Evolutionary conservation across 148 eudicot species (phyloP).

Genomic region (Heliamphora exappendiculata): DNA sequence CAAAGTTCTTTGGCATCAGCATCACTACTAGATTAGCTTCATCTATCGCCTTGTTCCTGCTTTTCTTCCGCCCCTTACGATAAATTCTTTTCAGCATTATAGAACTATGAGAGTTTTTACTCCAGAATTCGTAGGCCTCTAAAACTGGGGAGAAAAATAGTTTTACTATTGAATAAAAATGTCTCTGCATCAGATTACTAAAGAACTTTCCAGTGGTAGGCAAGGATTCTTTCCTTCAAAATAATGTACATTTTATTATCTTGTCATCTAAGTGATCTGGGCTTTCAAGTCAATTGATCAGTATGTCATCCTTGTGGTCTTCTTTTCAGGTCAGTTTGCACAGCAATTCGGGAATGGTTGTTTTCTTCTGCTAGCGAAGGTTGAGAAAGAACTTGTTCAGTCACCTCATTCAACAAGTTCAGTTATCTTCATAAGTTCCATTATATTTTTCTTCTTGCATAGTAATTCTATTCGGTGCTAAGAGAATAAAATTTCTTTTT

Average conservation of each 20-base stretch:
- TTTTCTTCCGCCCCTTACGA: neutral
- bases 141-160: neutral
- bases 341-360: slow-evolving; percentile 81
- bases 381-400: slow-evolving; percentile 69
- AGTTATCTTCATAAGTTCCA: neutral
- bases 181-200: neutral
- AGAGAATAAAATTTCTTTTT: slow-evolving; percentile 1
- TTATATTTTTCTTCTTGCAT: neutral
- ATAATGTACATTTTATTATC: neutral
- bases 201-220: neutral
- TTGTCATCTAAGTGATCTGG: too few species aligned
- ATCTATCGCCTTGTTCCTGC: too few species aligned
- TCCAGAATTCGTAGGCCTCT: neutral
- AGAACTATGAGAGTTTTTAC: neutral
- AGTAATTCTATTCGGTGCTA: neutral
- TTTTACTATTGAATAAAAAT: neutral
- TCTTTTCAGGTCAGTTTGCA: slow-evolving; percentile 59
- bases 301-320: neutral
- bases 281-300: too few species aligned
- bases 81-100: neutral
- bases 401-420: slow-evolving; percentile 39
- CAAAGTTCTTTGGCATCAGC: neutral
- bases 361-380: slow-evolving; percentile 85
- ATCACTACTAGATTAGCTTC: too few species aligned
- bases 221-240: neutral